These are phyloP conservation scores for Arabidopsis lyrata DNA, from an alignment of 441 rosid species.

Conservation along the genomic window DNA sequence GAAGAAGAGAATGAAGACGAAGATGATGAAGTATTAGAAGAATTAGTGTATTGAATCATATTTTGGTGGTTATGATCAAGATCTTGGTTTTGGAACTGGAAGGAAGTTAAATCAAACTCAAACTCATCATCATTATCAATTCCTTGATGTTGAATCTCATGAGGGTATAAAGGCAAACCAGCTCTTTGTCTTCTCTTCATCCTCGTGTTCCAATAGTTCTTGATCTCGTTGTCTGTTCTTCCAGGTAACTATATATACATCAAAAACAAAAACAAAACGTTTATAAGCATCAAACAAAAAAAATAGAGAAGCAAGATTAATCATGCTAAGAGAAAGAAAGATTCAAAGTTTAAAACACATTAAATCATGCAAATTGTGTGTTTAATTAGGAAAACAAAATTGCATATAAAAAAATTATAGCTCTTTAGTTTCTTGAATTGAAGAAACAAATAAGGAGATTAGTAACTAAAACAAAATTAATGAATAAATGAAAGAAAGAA, in stretches of 20 bases:
- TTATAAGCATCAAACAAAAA: constrained; percentile 1
- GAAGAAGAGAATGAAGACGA: constrained; percentile 48
- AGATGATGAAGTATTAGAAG: constrained; percentile 49
- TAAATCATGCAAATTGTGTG: constrained; percentile 31
- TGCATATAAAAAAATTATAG: background rate
- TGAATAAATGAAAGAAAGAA: background rate
- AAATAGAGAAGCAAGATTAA: constrained; percentile 23
- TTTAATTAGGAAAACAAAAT: constrained; percentile 16
- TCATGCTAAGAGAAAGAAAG: constrained; percentile 21
- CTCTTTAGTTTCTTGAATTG: constrained; percentile 15
- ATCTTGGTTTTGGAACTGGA: constrained; percentile 46
- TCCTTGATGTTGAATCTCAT: constrained; percentile 40
- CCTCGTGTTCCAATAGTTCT: constrained; percentile 75
- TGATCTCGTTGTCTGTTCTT: constrained; percentile 71
- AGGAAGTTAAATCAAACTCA: constrained; percentile 42
- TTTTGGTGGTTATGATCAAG: constrained; percentile 28
- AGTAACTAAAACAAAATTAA: too few species aligned
- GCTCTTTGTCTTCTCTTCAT: constrained; percentile 66
- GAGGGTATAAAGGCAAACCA: constrained; percentile 63
- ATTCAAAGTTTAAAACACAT: constrained; percentile 15
- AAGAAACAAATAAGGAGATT: constrained; percentile 18
- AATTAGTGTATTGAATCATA: constrained; percentile 34
- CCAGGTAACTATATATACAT: constrained; percentile 56
- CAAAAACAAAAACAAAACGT: background rate
- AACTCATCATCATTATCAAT: constrained; percentile 33